Evolutionary conservation across 768 basidiomycete species (phyloP).

Genomic region (Phaffia australis): DNA sequence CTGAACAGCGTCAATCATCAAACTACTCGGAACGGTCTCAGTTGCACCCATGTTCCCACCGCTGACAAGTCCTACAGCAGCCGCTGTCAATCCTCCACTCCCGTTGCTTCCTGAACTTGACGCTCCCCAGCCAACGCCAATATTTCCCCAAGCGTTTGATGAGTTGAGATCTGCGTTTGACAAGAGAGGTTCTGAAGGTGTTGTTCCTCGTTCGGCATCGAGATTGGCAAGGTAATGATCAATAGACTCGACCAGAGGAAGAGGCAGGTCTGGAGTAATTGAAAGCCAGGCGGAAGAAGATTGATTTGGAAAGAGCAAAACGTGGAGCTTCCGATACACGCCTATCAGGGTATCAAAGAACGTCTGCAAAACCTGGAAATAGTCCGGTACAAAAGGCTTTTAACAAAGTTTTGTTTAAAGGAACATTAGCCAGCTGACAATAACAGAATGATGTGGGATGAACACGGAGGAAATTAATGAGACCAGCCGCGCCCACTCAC

Average conservation of each 20-base stretch:
- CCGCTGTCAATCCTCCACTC: background rate
- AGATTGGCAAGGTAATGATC: conserved; percentile 1
- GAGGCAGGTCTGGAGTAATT: conserved; percentile 5
- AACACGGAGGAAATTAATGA: too few species aligned
- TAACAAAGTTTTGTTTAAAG: too few species aligned
- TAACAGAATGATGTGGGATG: too few species aligned
- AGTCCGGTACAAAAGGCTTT: conserved; percentile 19
- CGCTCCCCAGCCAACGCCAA: background rate
- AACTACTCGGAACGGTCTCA: background rate
- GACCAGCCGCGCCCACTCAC: too few species aligned
- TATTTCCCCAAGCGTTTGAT: conserved; percentile 1
- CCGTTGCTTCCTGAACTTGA: background rate
- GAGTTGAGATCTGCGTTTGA: too few species aligned
- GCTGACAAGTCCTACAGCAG: background rate
- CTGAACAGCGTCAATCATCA: conserved; percentile 4
- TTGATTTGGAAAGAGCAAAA: conserved; percentile 7
- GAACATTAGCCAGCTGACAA: too few species aligned
- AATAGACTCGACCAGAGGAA: background rate
- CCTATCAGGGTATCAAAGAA: conserved; percentile 21
- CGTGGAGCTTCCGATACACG: conserved; percentile 15
- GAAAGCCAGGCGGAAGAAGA: background rate
- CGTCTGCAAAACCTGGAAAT: conserved; percentile 21
- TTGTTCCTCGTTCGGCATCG: background rate
- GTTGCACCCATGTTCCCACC: background rate
- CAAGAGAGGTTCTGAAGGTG: too few species aligned